Base-by-base conservation (phyloP, 208 protist genomes). In the Polymyxa betae region DNA sequence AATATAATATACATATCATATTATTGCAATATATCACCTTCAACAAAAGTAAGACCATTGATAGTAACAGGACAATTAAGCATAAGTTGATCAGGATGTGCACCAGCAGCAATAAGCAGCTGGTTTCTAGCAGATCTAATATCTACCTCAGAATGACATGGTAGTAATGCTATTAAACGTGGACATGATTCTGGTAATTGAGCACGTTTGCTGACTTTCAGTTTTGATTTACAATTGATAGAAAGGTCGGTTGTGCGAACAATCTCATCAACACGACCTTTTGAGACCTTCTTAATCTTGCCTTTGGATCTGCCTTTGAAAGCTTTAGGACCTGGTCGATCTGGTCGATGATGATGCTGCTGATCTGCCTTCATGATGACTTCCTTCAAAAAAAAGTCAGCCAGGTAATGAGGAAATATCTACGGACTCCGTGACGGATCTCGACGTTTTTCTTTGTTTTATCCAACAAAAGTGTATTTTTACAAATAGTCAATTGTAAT, bases 291-390 rank as follows among this genome's bases (percentile, higher is more conserved):
- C 16, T 35, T 5, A 35, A 43, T n/a, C 72, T 35, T 5, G 16
- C 72, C 72, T 82, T 82, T 82, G n/a, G 72, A 82, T 43, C 35
- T 82, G 16, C 72, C 72, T n/a, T 82, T 82, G n/a, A 82, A 82
- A 5, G 5, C 16, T 43, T 82, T 82, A 5, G 72, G 72, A n/a
- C 16, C 72, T 38, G n/a, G 35, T 5, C 16, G 5, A 45, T 82
- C n/a, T 5, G n/a, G 16, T 45, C 72, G 5, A 35, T 82, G 72
- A 82, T 82, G 72, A 43, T 82, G 72, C 5, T 5, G n/a, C 5
- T 12, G 10, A 40, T 5, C 5, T 5, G n/a, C 35, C 16, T 5
- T n/a, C 72, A 82, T 82, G 72, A 43, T 82, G n/a, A n/a, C n/a
- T n/a, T n/a, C n/a, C n/a, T n/a, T n/a, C n/a, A n/a, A n/a, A n/a